Percentiles rank a stretch among this genome's conserved stretches.
Evolutionary conservation across 1,284 basidiomycete genomes (phyloP).

Genomic region (Leucoagaricus sp.): DNA sequence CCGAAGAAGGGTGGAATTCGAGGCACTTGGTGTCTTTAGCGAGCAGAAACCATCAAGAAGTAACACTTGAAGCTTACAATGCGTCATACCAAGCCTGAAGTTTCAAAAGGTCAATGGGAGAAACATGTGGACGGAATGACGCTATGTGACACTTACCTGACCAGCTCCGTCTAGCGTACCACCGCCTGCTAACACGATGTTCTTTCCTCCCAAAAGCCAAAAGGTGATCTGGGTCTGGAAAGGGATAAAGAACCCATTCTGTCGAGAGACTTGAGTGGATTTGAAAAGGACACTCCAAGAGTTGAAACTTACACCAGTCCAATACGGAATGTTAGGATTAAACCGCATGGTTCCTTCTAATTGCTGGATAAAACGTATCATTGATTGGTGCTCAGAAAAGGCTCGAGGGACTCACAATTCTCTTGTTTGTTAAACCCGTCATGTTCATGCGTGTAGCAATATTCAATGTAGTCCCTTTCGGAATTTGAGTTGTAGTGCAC

Average conservation of each 20-base stretch:
- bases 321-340: slow-evolving; percentile 52
- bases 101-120: neutral
- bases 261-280: neutral
- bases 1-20: slow-evolving; percentile 52
- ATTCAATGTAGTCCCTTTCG: slow-evolving; percentile 48
- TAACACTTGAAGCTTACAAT: slow-evolving; percentile 38
- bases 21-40: slow-evolving; percentile 29
- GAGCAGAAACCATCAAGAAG: neutral
- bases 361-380: slow-evolving; percentile 30
- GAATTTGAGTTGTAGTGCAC: slow-evolving; percentile 48
- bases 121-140: neutral
- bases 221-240: slow-evolving; percentile 63
- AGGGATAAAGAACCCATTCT: slow-evolving; percentile 55
- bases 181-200: slow-evolving; percentile 57
- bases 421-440: slow-evolving; percentile 50
- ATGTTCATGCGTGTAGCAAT: slow-evolving; percentile 54
- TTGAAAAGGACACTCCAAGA: neutral
- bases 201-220: slow-evolving; percentile 63
- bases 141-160: slow-evolving; percentile 37
- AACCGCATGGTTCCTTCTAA: slow-evolving; percentile 54
- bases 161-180: slow-evolving; percentile 63
- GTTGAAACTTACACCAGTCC: slow-evolving; percentile 42
- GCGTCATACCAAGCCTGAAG: slow-evolving; percentile 49
- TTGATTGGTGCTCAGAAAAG: neutral
- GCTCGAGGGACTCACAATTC: slow-evolving; percentile 43